A percentile compares a stretch with the other conserved stretches of the same genome.
Evolutionary conservation across 306 rosid species (phyloP).

Genomic region (Glycine latifolia): DNA sequence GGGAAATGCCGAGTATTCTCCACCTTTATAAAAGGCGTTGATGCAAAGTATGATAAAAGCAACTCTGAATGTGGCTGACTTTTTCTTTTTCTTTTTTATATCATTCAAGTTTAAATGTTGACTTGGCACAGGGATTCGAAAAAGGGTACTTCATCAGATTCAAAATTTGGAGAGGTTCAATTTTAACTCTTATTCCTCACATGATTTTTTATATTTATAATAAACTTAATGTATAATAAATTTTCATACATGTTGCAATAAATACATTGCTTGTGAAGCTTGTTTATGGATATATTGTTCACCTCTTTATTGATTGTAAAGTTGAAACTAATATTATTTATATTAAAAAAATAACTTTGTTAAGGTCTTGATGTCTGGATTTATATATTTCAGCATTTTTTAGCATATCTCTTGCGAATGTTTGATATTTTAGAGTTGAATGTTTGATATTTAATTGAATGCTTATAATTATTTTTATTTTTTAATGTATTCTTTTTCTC

Average conservation of each 20-base stretch:
- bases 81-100: conserved; percentile 29
- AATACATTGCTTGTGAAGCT: conserved; percentile 30
- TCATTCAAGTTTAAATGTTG: conserved; percentile 45
- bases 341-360: not conserved
- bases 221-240: not conserved
- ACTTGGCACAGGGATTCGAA: conserved; percentile 82
- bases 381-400: conserved; percentile 5
- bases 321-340: not conserved
- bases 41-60: conserved; percentile 73
- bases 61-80: conserved; percentile 36
- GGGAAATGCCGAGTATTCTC: conserved; percentile 93
- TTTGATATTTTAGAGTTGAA: no score
- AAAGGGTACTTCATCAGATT: conserved; percentile 71
- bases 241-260: conserved; percentile 16
- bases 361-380: conserved; percentile 4
- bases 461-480: no score
- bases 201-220: not conserved
- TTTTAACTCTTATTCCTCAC: conserved; percentile 45
- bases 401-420: not conserved
- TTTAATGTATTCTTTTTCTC: no score
- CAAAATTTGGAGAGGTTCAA: conserved; percentile 94
- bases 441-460: no score
- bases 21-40: conserved; percentile 93
- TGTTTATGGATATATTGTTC: conserved; percentile 25
- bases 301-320: conserved; percentile 16